These are phyloP conservation scores for Citrullus mucosospermus DNA, from an alignment of 306 rosid species.

Conservation along the genomic window DNA sequence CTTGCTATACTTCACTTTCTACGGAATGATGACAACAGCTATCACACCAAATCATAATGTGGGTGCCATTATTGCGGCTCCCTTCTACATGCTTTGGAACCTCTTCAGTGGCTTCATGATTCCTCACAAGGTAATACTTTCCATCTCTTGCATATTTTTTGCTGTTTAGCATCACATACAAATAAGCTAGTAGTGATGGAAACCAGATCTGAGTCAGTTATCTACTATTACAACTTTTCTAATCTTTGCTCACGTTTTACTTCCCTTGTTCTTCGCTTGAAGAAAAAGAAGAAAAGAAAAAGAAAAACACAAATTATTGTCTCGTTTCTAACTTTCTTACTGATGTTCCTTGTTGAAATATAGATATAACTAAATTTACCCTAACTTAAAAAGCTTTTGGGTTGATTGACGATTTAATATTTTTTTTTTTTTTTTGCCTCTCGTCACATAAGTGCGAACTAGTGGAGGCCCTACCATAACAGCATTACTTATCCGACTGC, in stretches of 20 bases:
- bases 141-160: not conserved
- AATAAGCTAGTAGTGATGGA: not conserved
- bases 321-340: not conserved
- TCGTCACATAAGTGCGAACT: not conserved
- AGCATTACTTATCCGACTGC: not conserved
- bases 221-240: not conserved
- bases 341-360: not conserved
- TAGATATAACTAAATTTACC: not conserved
- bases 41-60: conserved; percentile 95
- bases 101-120: conserved; percentile 99
- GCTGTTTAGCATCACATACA: not conserved
- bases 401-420: no score
- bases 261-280: not conserved
- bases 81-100: conserved; percentile 98
- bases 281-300: not conserved
- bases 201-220: not conserved
- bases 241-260: not conserved
- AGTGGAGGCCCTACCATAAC: not conserved
- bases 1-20: conserved; percentile 91
- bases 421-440: not conserved
- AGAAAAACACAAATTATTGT: not conserved
- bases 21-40: conserved; percentile 99
- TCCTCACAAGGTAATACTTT: conserved; percentile 72
- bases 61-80: conserved; percentile 86
- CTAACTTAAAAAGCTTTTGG: not conserved